Evolutionary conservation across 306 rosid genomes (phyloP).

Genomic region (Prunus davidiana): DNA sequence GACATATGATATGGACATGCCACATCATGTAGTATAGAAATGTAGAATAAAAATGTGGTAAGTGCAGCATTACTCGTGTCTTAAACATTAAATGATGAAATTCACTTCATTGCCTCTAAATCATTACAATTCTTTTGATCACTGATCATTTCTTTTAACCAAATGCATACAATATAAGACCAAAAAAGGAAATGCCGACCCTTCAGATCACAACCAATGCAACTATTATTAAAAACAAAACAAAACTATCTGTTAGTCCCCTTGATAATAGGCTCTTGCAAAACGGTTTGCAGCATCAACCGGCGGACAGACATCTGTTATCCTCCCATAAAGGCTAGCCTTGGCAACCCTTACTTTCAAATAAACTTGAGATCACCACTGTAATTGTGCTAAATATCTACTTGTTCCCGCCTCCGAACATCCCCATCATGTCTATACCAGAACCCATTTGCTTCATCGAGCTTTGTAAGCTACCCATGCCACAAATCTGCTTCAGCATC

Average conservation of each 20-base stretch:
- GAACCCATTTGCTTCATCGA: conserved; percentile 87
- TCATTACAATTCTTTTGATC: neutral
- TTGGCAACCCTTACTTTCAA: neutral
- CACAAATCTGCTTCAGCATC: conserved; percentile 58
- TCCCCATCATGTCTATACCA: conserved; percentile 65
- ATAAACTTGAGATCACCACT: neutral
- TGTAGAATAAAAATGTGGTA: no score
- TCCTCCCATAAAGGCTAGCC: neutral
- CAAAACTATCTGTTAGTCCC: neutral
- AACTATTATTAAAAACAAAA: neutral
- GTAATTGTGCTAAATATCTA: conserved; percentile 9
- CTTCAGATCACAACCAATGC: neutral
- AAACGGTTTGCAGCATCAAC: neutral
- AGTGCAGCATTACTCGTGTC: no score
- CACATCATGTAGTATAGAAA: no score
- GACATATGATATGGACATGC: no score
- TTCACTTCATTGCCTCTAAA: conserved; percentile 1
- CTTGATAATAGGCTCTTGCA: neutral
- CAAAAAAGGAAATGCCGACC: neutral
- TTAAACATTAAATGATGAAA: no score
- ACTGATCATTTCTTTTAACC: neutral
- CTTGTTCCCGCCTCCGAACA: conserved; percentile 72
- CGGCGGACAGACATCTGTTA: neutral
- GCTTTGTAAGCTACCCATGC: conserved; percentile 58
- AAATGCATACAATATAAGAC: neutral